Base-by-base conservation (phyloP, 495 filamentous ascomycete genomes). In the Echria macrotheca region DNA sequence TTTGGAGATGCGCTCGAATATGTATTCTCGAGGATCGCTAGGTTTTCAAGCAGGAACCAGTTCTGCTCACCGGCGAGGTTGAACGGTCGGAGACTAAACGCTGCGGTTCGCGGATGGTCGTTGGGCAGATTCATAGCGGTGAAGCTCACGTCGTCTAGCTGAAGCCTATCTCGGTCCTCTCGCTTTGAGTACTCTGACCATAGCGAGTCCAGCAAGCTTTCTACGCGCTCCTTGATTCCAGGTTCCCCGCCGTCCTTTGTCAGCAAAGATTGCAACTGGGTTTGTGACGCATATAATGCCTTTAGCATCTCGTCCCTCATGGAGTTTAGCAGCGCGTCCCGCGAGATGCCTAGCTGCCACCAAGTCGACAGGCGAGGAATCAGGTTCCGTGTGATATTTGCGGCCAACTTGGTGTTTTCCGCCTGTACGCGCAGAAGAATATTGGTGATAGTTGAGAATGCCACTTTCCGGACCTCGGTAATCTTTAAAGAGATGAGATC, bases 381-480 rank as follows among this genome's bases (percentile, higher is more conserved):
- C 38, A 91, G 55, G 14, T 79, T 73, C 28, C 72, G 60, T 37
- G 84, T 64, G 21, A 81, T 66, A 28, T 67, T 71, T 50, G 76
- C 73, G 10, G 80, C 76, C 21, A 94, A 69, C 11, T 74, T 61
- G 14, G 81, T 73, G 47, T 86, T 75, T 57, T 94, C 85, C 26
- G 81, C 79, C 31, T 87, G 69, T 2, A 81, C 78, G 54, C 70
- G 78, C 24, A 69, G 69, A 33, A 93, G 62, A 26, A 96, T 67
- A 53, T 71, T 69, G 69, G 93, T 94, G 54, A 97, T 75, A 43
- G 80, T 72, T 32, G 80, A 82, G 54, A 96, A 86, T 15, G 83
- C 85, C 42, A 80, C 64, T 54, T 85, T 82, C 50, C 87, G 84
- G 24, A 80, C 69, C 59, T 74, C 80, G 48, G 79, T 78, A 53